Conservation (phyloP, 306 rosid genomes). For the Corylus avellana region DNA sequence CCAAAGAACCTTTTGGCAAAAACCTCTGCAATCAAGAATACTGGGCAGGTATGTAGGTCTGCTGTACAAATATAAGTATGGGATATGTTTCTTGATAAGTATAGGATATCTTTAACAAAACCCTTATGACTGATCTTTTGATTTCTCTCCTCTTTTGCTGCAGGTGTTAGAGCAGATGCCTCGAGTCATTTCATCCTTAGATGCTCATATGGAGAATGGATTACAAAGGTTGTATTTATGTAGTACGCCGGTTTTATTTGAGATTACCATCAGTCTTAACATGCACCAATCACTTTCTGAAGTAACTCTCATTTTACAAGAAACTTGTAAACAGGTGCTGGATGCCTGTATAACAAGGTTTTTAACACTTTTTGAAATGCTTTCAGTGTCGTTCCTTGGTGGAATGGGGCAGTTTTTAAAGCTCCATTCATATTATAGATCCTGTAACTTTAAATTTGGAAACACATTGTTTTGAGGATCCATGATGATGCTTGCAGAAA, state of each 20-base stretch:
- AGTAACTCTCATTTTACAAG: background rate
- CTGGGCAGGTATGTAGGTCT: conserved; percentile 63
- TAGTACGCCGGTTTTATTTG: conserved; percentile 8
- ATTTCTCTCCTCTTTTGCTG: conserved; percentile 30
- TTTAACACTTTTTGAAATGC: background rate
- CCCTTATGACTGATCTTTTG: background rate
- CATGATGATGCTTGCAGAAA: background rate
- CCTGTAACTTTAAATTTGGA: background rate
- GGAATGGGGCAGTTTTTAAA: background rate
- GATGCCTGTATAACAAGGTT: background rate
- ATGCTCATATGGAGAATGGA: conserved; percentile 83
- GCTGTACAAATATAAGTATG: conserved; percentile 10
- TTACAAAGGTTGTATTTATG: conserved; percentile 58
- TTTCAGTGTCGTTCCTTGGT: background rate
- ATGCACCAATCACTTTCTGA: background rate
- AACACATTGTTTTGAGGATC: background rate
- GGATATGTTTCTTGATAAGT: conserved; percentile 1
- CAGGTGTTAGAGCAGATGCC: conserved; percentile 90
- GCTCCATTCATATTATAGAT: background rate
- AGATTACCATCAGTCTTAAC: background rate
- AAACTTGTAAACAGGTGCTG: background rate
- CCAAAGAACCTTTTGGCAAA: conserved; percentile 80
- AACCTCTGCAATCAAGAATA: conserved; percentile 62
- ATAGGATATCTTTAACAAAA: background rate
- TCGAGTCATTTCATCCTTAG: conserved; percentile 69